phyloP scores from a whole-genome alignment of 441 rosid genomes.

The Croton setiger region DNA sequence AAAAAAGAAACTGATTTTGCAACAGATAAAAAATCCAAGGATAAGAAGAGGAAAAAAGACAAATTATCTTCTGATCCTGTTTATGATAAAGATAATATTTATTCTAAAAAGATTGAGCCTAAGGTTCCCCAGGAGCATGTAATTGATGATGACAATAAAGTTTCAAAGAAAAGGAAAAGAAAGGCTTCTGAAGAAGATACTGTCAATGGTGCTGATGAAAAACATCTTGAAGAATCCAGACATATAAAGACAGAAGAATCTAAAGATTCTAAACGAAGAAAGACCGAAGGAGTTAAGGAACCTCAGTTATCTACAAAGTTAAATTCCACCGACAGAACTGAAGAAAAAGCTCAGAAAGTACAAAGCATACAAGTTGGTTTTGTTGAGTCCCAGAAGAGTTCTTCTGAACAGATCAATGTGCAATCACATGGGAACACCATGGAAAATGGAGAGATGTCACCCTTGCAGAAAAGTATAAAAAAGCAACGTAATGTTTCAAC shows the following conservation, averaged over 20 bases:
- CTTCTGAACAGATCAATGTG: constrained; percentile 31
- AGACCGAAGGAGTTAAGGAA: constrained; percentile 41
- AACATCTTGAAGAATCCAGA: constrained; percentile 50
- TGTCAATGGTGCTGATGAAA: constrained; percentile 25
- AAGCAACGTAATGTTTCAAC: constrained; percentile 49
- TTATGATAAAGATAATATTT: constrained; percentile 17
- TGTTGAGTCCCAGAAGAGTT: constrained; percentile 20
- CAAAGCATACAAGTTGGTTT: constrained; percentile 14
- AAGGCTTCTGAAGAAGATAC: constrained; percentile 44
- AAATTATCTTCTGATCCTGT: constrained; percentile 24
- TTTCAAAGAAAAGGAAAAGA: constrained; percentile 81
- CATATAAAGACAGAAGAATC: constrained; percentile 58
- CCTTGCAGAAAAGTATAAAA: constrained; percentile 33
- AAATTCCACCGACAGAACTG: constrained; percentile 21
- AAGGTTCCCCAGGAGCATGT: constrained; percentile 21
- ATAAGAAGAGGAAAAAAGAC: constrained; percentile 41
- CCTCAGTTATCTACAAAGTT: constrained; percentile 14
- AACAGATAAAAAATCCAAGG: constrained; percentile 23
- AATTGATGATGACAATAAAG: constrained; percentile 28
- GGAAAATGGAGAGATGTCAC: constrained; percentile 39
- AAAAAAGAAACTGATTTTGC: constrained; percentile 17
- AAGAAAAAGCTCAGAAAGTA: constrained; percentile 17
- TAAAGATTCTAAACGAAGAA: constrained; percentile 53
- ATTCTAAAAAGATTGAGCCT: constrained; percentile 21
- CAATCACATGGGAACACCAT: constrained; percentile 34